Evolutionary conservation across 345 rosid species (phyloP).

Genomic region (Bruguiera gymnorhiza): DNA sequence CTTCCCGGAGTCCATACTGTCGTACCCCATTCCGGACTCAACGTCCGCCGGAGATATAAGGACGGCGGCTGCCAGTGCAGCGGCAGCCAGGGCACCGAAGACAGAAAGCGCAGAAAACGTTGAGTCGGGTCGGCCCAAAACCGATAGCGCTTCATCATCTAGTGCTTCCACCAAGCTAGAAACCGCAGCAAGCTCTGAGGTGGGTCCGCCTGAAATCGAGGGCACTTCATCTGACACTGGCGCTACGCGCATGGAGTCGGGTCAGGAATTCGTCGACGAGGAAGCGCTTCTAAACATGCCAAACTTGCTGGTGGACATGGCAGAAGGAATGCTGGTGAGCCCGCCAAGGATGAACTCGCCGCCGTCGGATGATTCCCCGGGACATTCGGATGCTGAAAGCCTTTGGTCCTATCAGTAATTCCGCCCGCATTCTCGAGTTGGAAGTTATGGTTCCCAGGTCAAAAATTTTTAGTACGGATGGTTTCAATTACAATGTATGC

Average conservation of each 20-base stretch:
- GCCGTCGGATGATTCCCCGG: slow-evolving; percentile 50
- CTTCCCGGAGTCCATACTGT: slow-evolving; percentile 44
- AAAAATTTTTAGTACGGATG: no score
- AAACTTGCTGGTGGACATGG: slow-evolving; percentile 63
- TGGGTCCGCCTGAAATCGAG: slow-evolving; percentile 22
- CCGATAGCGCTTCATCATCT: neutral
- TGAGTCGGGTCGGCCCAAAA: slow-evolving; percentile 1
- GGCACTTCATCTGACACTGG: neutral
- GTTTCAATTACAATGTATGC: no score
- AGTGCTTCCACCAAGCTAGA: slow-evolving; percentile 15
- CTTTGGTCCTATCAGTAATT: slow-evolving; percentile 43
- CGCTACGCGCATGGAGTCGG: neutral
- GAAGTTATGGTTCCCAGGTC: no score
- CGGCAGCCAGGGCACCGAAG: slow-evolving; percentile 22
- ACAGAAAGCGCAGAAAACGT: slow-evolving; percentile 8
- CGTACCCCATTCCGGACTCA: slow-evolving; percentile 49
- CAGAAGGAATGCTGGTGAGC: slow-evolving; percentile 67
- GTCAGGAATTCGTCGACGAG: slow-evolving; percentile 47
- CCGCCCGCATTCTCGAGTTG: no score
- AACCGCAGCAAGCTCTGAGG: slow-evolving; percentile 8
- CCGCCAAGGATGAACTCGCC: slow-evolving; percentile 64
- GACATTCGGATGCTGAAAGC: slow-evolving; percentile 46
- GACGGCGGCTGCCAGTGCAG: slow-evolving; percentile 59
- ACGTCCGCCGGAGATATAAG: slow-evolving; percentile 50
- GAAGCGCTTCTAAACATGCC: slow-evolving; percentile 60